These are phyloP conservation scores for Mortierella sp. DNA, from an alignment of 371 early-diverging fungal genomes.

Conservation along the genomic window DNA sequence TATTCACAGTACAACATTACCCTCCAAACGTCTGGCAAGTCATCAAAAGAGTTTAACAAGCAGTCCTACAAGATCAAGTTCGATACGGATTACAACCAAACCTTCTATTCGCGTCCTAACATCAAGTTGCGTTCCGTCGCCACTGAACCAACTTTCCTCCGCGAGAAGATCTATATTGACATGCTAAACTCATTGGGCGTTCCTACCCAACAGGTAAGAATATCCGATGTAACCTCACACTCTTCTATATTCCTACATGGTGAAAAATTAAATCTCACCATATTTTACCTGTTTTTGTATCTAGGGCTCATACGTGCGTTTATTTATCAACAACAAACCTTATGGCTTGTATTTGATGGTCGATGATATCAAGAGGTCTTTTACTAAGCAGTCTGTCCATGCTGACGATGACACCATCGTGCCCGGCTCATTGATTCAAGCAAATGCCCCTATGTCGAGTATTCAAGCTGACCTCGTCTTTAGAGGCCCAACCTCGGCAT, in stretches of 20 bases:
- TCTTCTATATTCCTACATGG: background rate
- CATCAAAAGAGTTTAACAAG: slow-evolving; percentile 67
- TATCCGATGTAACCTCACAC: background rate
- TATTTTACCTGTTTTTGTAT: background rate
- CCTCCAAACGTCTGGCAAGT: slow-evolving; percentile 66
- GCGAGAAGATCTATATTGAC: slow-evolving; percentile 66
- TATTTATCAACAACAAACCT: slow-evolving; percentile 64
- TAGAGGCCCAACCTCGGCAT: slow-evolving; percentile 44
- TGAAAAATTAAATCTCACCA: background rate
- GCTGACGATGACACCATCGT: slow-evolving; percentile 59
- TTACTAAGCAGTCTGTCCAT: slow-evolving; percentile 60
- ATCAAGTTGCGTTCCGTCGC: slow-evolving; percentile 67
- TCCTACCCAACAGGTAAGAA: slow-evolving; percentile 59
- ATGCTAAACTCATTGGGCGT: slow-evolving; percentile 66
- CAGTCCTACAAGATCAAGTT: slow-evolving; percentile 68
- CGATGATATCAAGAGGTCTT: slow-evolving; percentile 66
- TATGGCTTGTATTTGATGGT: slow-evolving; percentile 69
- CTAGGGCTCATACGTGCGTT: slow-evolving; percentile 61
- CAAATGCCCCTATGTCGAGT: slow-evolving; percentile 35
- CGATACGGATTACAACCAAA: slow-evolving; percentile 59
- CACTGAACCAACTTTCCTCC: slow-evolving; percentile 64
- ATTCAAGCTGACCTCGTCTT: slow-evolving; percentile 41
- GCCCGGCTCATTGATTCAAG: slow-evolving; percentile 61
- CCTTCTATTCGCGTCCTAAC: slow-evolving; percentile 62
- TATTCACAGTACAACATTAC: slow-evolving; percentile 60